Conservation (phyloP, 257 asterid genomes). For the Ballota nigra region DNA sequence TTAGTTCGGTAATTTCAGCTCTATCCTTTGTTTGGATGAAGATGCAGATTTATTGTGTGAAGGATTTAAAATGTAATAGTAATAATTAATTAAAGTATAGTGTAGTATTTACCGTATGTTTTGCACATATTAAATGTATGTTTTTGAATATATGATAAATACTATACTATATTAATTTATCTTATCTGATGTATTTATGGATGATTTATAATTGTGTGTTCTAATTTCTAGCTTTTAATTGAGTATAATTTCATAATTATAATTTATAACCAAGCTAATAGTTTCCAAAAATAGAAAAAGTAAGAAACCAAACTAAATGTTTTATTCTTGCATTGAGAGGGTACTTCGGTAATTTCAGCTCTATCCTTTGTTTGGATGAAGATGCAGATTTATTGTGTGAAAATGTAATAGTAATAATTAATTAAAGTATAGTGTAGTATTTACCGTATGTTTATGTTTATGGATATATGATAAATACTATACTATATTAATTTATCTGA, state of each 20-base stretch:
- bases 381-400: not conserved
- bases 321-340: too few species aligned
- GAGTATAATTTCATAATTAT: too few species aligned
- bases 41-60: not conserved
- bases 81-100: too few species aligned
- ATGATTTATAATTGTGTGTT: too few species aligned
- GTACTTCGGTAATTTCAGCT: too few species aligned
- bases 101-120: not conserved
- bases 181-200: too few species aligned
- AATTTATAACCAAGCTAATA: too few species aligned
- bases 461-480: not conserved
- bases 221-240: too few species aligned
- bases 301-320: too few species aligned
- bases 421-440: not conserved
- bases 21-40: slow-evolving; percentile 9
- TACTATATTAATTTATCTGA: not conserved
- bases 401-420: too few species aligned
- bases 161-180: not conserved
- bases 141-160: not conserved
- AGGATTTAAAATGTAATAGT: too few species aligned
- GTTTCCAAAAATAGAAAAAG: too few species aligned
- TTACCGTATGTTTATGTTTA: not conserved
- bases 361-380: not conserved
- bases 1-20: not conserved
- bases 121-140: not conserved